Percentiles rank a stretch among this genome's conserved stretches.
Evolutionary conservation across 768 basidiomycete genomes (phyloP).

Genomic region (Collybia mongolica): DNA sequence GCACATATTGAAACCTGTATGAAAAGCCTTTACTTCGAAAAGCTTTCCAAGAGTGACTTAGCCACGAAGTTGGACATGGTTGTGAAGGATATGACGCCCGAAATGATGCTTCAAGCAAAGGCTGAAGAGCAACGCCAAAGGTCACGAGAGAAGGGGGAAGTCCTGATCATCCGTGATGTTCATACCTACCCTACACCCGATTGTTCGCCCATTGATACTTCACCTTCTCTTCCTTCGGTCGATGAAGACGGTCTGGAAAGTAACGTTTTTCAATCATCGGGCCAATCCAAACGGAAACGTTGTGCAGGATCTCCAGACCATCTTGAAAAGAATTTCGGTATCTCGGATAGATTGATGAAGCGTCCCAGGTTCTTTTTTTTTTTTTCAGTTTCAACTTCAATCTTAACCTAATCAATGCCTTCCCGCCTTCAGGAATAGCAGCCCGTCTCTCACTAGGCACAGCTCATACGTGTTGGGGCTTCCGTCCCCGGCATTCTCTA

Average conservation of each 20-base stretch:
- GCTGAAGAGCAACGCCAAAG: constrained; percentile 6
- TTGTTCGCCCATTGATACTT: constrained; percentile 6
- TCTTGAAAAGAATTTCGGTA: no score
- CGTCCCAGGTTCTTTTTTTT: constrained; percentile 10
- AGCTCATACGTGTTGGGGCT: neutral
- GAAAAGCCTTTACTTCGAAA: constrained; percentile 18
- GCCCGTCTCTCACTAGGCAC: no score
- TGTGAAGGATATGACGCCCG: constrained; percentile 26
- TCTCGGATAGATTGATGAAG: constrained; percentile 9
- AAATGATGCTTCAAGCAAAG: constrained; percentile 14
- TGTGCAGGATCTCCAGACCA: neutral
- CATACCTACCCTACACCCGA: constrained; percentile 17
- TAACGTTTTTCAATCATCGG: neutral
- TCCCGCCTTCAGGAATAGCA: no score
- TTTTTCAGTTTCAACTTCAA: no score
- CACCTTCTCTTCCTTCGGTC: neutral
- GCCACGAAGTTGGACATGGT: constrained; percentile 24
- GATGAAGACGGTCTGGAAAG: neutral
- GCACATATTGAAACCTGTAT: constrained; percentile 18
- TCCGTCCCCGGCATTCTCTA: constrained; percentile 12
- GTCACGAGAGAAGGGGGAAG: constrained; percentile 3
- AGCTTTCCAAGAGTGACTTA: constrained; percentile 24
- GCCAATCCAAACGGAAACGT: constrained; percentile 13
- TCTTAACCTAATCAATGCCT: no score
- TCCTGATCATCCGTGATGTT: neutral